phyloP scores from a whole-genome alignment of 805 yeast species.

The Suhomyces tanzawaensis region DNA sequence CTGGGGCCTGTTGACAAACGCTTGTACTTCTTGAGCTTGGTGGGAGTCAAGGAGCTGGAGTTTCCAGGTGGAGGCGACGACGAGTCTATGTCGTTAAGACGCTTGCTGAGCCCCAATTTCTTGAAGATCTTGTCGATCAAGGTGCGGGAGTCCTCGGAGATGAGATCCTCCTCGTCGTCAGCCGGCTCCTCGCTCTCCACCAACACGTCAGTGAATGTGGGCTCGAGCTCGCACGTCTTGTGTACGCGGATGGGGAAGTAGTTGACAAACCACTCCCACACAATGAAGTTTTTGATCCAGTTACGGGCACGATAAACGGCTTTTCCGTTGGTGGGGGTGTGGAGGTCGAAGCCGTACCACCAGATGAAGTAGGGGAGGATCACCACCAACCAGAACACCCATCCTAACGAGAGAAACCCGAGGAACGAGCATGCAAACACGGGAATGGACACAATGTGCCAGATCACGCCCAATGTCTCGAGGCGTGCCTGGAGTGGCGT shows the following conservation, averaged over 20 bases:
- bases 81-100: conserved; percentile 32
- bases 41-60: conserved; percentile 4
- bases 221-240: conserved; percentile 66
- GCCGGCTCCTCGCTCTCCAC: conserved; percentile 23
- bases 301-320: conserved; percentile 55
- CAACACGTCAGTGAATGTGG: conserved; percentile 55
- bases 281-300: conserved; percentile 50
- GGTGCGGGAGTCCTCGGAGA: conserved; percentile 37
- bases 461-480: conserved; percentile 65
- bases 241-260: conserved; percentile 80
- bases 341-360: conserved; percentile 55
- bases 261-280: conserved; percentile 71
- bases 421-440: conserved; percentile 54
- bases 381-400: conserved; percentile 70
- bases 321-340: conserved; percentile 73
- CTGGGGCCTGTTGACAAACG: conserved; percentile 57
- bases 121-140: conserved; percentile 35
- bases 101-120: conserved; percentile 34
- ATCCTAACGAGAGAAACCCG: conserved; percentile 40
- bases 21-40: conserved; percentile 15
- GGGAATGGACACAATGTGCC: conserved; percentile 75
- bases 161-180: conserved; percentile 43
- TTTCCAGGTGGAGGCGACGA: conserved; percentile 10
- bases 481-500: conserved; percentile 58
- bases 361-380: conserved; percentile 57